Base-by-base conservation (phyloP, 345 rosid species). In the Arabidopsis thaliana region DNA sequence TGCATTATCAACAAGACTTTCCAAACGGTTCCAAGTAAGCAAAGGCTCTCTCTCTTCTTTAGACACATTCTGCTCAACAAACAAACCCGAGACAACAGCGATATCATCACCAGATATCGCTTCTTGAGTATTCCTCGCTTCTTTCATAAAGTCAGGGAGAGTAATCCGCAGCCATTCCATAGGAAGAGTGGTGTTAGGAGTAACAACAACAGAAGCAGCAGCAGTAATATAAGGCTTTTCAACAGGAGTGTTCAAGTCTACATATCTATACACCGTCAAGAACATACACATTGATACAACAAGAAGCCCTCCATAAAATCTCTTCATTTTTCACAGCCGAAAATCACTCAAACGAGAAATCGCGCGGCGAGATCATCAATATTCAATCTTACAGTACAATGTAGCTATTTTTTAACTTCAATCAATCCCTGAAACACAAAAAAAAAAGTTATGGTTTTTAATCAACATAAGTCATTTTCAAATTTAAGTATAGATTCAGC, bases 1-100 rank as follows among this genome's bases (percentile, higher is more conserved):
- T 28, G 93, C 85, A 69, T 85, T 84, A 79, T 87, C 85, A 79
- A 86, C 83, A 75, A 93, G 74, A 42, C 84, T 72, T 41, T 74
- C 80, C 82, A 96, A 68, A 62, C 82, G 87, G 77, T 87, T 79
- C 99, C 99, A 96, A 13, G 98, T 83, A 40, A 73, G 80, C 83
- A 96, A 69, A 78, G 98, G 84, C 71, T 66, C 79, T 67, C 72
- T 77, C 85, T 87, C 97, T 80, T 83, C 93, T 40, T 20, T 65
- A 23, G 99, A 85, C 34, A 91, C 66, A 78, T 96, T 89, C 81
- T 84, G 81, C 66, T 53, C 76, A 52, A 86, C 80, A 81, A 89
- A 92, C 13, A 95, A 86, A 66, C 78, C 71, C 40, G 62, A 84
- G 61, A 83, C 82, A 12, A 37, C 0, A 14, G 25, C 23, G 8